Percentiles rank a stretch among this genome's conserved stretches.
Evolutionary conservation across 768 basidiomycete genomes (phyloP).

Genomic region (Leccinum longicurvipes): DNA sequence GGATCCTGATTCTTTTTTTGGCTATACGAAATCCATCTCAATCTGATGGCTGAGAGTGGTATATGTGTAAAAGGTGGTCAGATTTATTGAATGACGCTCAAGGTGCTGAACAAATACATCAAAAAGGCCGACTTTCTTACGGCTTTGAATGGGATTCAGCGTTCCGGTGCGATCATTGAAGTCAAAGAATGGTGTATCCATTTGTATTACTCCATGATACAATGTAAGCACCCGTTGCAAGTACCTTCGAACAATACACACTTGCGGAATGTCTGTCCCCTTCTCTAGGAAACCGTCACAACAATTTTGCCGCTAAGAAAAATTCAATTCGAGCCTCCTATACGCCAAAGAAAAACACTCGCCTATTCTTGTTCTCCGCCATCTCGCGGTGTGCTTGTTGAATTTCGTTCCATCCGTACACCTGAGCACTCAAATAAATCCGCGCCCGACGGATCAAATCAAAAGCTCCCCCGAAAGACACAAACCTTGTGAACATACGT

Average conservation of each 20-base stretch:
- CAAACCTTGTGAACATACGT: conserved; percentile 77
- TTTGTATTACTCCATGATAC: no score
- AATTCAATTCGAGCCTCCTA: background rate
- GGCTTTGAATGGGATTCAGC: no score
- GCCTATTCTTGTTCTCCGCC: conserved; percentile 65
- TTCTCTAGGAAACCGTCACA: conserved; percentile 22
- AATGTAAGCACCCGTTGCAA: background rate
- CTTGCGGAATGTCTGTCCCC: conserved; percentile 9
- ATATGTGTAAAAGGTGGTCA: no score
- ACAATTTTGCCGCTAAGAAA: conserved; percentile 33
- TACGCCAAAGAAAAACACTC: conserved; percentile 14
- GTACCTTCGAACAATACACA: background rate
- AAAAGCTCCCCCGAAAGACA: conserved; percentile 12
- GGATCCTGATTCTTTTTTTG: no score
- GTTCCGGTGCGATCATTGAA: no score
- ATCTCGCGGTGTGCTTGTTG: conserved; percentile 81
- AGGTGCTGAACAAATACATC: no score
- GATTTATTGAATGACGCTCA: no score
- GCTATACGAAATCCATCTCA: no score
- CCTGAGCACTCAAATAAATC: conserved; percentile 37
- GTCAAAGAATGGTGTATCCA: no score
- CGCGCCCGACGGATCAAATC: conserved; percentile 14
- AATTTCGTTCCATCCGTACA: conserved; percentile 79
- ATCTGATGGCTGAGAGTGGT: no score
- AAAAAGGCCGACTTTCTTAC: no score